Evolutionary conservation across 2,329 filamentous ascomycete species (phyloP).

Genomic region (Tolypocladium pustulatum): DNA sequence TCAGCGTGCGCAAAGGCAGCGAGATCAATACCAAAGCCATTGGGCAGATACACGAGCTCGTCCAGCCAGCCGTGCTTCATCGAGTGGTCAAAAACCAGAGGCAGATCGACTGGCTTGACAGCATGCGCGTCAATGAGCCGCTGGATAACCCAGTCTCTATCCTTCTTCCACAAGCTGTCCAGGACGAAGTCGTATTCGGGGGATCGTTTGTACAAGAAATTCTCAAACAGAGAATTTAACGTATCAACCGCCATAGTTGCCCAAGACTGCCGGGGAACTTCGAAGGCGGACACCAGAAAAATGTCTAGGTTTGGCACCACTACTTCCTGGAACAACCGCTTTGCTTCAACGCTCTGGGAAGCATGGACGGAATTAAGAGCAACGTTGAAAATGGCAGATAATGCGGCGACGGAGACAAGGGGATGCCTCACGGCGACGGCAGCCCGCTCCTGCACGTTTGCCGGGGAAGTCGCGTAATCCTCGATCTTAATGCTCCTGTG

Average conservation of each 20-base stretch:
- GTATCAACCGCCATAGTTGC: slow-evolving; percentile 64
- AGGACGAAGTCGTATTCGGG: slow-evolving; percentile 79
- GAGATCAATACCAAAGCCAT: slow-evolving; percentile 79
- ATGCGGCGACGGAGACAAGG: slow-evolving; percentile 77
- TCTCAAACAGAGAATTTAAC: slow-evolving; percentile 66
- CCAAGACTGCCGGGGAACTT: slow-evolving; percentile 65
- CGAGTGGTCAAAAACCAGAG: slow-evolving; percentile 49
- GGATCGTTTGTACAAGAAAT: slow-evolving; percentile 71
- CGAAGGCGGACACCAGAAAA: slow-evolving; percentile 68
- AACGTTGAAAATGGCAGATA: slow-evolving; percentile 57
- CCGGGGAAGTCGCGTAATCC: slow-evolving; percentile 39
- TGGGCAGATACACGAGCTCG: slow-evolving; percentile 65
- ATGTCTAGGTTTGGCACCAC: slow-evolving; percentile 66
- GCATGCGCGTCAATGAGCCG: slow-evolving; percentile 77
- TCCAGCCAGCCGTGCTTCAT: slow-evolving; percentile 77
- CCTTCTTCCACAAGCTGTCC: slow-evolving; percentile 83
- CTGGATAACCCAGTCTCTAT: slow-evolving; percentile 75
- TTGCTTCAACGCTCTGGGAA: slow-evolving; percentile 52
- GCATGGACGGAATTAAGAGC: slow-evolving; percentile 51
- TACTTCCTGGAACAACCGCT: slow-evolving; percentile 55
- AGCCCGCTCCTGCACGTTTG: slow-evolving; percentile 41
- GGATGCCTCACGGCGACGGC: slow-evolving; percentile 67
- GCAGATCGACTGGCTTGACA: slow-evolving; percentile 46
- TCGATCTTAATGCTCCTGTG: slow-evolving; percentile 63
- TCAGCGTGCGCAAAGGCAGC: slow-evolving; percentile 77